Conservation (phyloP, 179 eudicot species). For the Camellia oleifera region DNA sequence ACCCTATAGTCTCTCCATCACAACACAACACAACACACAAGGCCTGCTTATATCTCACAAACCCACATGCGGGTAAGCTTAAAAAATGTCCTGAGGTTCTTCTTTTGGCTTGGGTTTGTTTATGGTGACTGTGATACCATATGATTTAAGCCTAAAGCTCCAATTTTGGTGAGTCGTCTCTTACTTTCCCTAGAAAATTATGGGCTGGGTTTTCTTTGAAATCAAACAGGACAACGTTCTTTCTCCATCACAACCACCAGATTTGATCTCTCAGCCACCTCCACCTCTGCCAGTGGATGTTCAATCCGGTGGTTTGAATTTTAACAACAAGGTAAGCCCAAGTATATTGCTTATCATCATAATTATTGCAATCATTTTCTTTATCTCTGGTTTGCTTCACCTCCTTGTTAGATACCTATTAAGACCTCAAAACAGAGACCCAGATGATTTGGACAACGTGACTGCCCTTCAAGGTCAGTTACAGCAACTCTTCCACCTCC, state of each 20-base stretch:
- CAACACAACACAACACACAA: neutral
- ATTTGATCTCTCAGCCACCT: slow-evolving; percentile 72
- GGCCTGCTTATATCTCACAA: slow-evolving; percentile 13
- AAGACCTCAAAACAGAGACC: too few species aligned
- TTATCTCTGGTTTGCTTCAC: too few species aligned
- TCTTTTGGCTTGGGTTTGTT: too few species aligned
- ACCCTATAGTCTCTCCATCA: neutral
- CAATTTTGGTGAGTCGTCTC: slow-evolving; percentile 15
- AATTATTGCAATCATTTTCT: too few species aligned
- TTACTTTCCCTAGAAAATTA: slow-evolving; percentile 18
- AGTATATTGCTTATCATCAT: too few species aligned
- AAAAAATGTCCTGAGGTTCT: too few species aligned
- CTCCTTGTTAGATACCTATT: too few species aligned
- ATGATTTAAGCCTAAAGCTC: slow-evolving; percentile 17
- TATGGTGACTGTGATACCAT: neutral
- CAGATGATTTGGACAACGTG: too few species aligned
- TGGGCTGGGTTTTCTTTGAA: slow-evolving; percentile 22
- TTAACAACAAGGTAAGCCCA: too few species aligned
- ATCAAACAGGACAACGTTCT: slow-evolving; percentile 10
- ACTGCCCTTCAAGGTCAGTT: too few species aligned
- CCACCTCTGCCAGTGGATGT: slow-evolving; percentile 58
- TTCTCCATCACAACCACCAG: slow-evolving; percentile 17
- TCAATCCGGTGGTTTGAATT: slow-evolving; percentile 18
- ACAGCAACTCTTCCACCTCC: too few species aligned
- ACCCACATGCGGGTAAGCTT: neutral